phyloP scores from a whole-genome alignment of 2,329 filamentous ascomycete species.

The Lachnellula willkommii region DNA sequence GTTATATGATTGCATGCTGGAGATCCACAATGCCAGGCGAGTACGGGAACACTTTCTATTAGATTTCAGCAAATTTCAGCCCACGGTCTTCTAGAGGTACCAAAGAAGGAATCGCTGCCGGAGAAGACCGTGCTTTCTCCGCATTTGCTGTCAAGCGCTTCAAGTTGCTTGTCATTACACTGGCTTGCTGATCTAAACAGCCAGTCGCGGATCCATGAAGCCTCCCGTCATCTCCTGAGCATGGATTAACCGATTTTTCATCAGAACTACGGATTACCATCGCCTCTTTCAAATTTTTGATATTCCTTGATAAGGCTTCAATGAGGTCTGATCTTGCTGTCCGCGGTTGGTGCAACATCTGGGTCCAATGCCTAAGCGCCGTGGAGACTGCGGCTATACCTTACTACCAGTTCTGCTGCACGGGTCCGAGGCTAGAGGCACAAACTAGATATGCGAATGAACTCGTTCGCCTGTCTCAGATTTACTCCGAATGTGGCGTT shows the following conservation, averaged over 20 bases:
- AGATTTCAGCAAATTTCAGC: neutral
- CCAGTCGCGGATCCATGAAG: conserved; percentile 4
- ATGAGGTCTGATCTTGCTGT: conserved; percentile 7
- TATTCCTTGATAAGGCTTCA: conserved; percentile 1
- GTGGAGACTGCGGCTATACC: conserved; percentile 10
- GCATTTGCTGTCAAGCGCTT: conserved; percentile 16
- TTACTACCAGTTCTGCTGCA: conserved; percentile 13
- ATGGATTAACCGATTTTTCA: neutral
- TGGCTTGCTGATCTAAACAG: conserved; percentile 3
- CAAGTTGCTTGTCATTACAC: conserved; percentile 16
- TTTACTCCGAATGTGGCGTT: conserved; percentile 9
- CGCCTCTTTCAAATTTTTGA: neutral
- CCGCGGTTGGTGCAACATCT: neutral
- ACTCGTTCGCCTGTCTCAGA: conserved; percentile 21
- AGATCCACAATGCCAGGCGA: neutral
- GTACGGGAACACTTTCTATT: conserved; percentile 3
- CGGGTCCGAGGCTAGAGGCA: conserved; percentile 11
- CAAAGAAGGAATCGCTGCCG: conserved; percentile 21
- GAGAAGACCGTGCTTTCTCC: conserved; percentile 9
- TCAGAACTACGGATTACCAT: neutral
- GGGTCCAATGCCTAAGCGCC: conserved; percentile 5
- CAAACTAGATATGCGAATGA: conserved; percentile 16
- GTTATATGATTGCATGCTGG: conserved; percentile 3
- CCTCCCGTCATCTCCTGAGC: conserved; percentile 12
- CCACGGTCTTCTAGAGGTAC: conserved; percentile 14